Conservation (phyloP, 106 monocot genomes). For the Dendrobium catenatum region DNA sequence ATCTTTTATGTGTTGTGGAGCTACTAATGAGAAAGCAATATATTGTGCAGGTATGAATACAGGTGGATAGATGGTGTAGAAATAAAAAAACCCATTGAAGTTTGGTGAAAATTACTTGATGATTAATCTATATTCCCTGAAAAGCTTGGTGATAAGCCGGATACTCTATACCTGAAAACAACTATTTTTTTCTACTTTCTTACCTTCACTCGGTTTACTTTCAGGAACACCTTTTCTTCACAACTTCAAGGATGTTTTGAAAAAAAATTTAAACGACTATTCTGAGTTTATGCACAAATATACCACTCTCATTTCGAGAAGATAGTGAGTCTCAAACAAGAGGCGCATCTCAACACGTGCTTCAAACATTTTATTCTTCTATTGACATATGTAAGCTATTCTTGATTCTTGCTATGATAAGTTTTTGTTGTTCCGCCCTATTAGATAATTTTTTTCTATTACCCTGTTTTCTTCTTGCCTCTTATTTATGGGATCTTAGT, state of each 20-base stretch:
- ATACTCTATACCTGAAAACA: neutral
- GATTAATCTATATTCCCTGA: slow-evolving; percentile 97
- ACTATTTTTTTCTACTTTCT: neutral
- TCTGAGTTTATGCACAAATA: slow-evolving; percentile 96
- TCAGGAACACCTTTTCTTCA: slow-evolving; percentile 83
- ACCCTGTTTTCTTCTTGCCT: neutral
- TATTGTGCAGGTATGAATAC: slow-evolving; percentile 81
- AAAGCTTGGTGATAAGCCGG: slow-evolving; percentile 53
- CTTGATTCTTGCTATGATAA: neutral
- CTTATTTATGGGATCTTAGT: neutral
- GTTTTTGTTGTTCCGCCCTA: neutral
- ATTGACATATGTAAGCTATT: slow-evolving; percentile 73
- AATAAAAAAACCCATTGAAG: slow-evolving; percentile 99
- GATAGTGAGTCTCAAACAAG: slow-evolving; percentile 97
- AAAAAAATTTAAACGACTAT: slow-evolving; percentile 92
- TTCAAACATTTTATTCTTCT: slow-evolving; percentile 98
- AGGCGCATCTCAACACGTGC: slow-evolving; percentile 99
- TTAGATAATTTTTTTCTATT: neutral
- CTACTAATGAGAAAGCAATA: neutral
- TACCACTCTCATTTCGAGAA: slow-evolving; percentile 98
- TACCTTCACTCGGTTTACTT: neutral
- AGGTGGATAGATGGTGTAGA: slow-evolving; percentile 99
- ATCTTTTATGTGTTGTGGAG: neutral
- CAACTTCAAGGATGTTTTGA: slow-evolving; percentile 94
- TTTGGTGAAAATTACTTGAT: slow-evolving; percentile 58